phyloP scores from a whole-genome alignment of 441 rosid genomes.

The Adansonia gregorii region DNA sequence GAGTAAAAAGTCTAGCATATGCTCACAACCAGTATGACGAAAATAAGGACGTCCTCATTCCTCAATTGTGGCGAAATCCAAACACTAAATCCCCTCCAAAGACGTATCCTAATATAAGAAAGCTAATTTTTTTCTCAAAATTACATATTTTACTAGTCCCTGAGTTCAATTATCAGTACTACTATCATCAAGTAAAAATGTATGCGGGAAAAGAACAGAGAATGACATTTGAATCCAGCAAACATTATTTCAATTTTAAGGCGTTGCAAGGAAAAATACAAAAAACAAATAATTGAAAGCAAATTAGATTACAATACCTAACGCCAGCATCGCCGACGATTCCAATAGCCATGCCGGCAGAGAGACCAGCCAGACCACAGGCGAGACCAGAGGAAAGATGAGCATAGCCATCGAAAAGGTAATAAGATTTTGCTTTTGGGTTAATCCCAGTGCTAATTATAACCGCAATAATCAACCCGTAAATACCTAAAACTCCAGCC shows the following conservation, averaged over 20 bases:
- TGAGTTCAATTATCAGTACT: background rate
- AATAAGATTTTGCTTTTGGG: constrained; percentile 65
- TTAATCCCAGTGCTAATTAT: constrained; percentile 71
- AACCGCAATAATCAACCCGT: constrained; percentile 69
- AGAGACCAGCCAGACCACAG: constrained; percentile 73
- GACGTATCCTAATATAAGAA: background rate
- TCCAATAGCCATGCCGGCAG: constrained; percentile 78
- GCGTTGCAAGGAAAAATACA: background rate
- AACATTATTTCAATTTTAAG: background rate
- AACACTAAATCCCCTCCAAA: background rate
- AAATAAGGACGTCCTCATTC: background rate
- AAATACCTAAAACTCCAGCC: constrained; percentile 74
- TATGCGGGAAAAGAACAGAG: background rate
- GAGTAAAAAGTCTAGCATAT: background rate
- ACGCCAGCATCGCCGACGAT: constrained; percentile 67
- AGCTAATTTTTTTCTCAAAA: background rate
- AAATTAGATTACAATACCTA: constrained; percentile 37
- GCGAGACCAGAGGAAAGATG: constrained; percentile 72
- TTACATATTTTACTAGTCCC: background rate
- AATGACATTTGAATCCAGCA: background rate
- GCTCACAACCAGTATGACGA: background rate
- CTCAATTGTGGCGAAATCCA: background rate
- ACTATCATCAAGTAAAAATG: constrained; percentile 3
- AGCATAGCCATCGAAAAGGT: constrained; percentile 71
- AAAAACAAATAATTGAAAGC: background rate